Percentiles rank a stretch among this genome's conserved stretches.
Evolutionary conservation across 495 filamentous ascomycete species (phyloP).

Genomic region (Penicillium maclennaniae): DNA sequence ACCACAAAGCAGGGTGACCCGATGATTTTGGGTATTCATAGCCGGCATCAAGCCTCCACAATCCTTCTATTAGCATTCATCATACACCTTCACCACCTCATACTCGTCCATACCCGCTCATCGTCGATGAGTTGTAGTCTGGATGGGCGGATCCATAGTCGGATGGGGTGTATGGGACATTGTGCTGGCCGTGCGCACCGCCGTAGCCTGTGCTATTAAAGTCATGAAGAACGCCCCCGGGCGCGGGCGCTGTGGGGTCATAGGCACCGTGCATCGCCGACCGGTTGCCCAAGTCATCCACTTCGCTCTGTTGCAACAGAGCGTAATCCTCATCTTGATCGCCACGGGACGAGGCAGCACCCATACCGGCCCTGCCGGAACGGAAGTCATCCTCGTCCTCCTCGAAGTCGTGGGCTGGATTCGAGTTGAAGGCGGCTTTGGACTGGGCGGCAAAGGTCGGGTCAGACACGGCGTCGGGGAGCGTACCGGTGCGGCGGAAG

Average conservation of each 20-base stretch:
- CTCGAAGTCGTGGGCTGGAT: slow-evolving; percentile 46
- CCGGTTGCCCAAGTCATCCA: slow-evolving; percentile 40
- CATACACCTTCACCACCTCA: not conserved
- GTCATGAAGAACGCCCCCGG: slow-evolving; percentile 37
- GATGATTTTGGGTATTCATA: slow-evolving; percentile 24
- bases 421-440: slow-evolving; percentile 50
- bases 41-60: slow-evolving; percentile 8
- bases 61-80: slow-evolving; percentile 1
- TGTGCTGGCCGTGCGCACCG: slow-evolving; percentile 43
- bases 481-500: slow-evolving; percentile 70
- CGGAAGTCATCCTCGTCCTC: slow-evolving; percentile 49
- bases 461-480: slow-evolving; percentile 60
- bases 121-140: not conserved
- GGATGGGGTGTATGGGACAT: slow-evolving; percentile 24
- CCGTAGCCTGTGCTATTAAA: slow-evolving; percentile 46
- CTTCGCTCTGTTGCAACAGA: slow-evolving; percentile 44
- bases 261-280: slow-evolving; percentile 36
- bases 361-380: slow-evolving; percentile 35
- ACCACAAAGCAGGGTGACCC: slow-evolving; percentile 18
- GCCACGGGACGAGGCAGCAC: slow-evolving; percentile 25
- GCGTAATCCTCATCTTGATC: slow-evolving; percentile 47
- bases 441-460: slow-evolving; percentile 49
- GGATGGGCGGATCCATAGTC: slow-evolving; percentile 15
- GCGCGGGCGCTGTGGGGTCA: slow-evolving; percentile 35
- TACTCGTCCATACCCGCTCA: slow-evolving; percentile 24